phyloP scores from a whole-genome alignment of 352 stramenopile species.

The Pythium aristosporum region DNA sequence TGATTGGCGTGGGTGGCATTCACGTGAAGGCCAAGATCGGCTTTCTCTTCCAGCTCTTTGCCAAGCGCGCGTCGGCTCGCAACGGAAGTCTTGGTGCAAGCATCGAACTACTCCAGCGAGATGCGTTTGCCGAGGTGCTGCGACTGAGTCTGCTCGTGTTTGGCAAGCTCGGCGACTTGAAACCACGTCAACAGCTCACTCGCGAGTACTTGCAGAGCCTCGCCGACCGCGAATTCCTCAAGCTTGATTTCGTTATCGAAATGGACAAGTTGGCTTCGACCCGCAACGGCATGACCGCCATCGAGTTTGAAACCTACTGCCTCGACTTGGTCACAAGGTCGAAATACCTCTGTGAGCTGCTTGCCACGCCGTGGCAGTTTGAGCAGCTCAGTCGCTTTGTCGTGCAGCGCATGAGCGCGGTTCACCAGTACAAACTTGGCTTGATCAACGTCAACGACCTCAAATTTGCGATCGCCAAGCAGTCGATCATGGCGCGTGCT shows the following conservation, averaged over 20 bases:
- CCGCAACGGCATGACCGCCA: constrained; percentile 64
- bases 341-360: constrained; percentile 66
- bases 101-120: constrained; percentile 40
- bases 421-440: constrained; percentile 87
- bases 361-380: constrained; percentile 70
- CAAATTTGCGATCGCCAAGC: constrained; percentile 71
- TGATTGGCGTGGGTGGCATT: constrained; percentile 53
- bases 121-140: constrained; percentile 53
- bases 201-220: constrained; percentile 41
- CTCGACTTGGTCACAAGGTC: constrained; percentile 48
- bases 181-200: constrained; percentile 35
- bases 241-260: constrained; percentile 36
- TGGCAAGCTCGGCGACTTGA: constrained; percentile 56
- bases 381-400: constrained; percentile 82
- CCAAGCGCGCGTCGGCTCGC: constrained; percentile 12
- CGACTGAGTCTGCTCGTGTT: constrained; percentile 53
- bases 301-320: constrained; percentile 79
- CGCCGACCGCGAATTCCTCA: constrained; percentile 65
- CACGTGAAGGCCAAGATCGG: constrained; percentile 59
- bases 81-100: constrained; percentile 13
- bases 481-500: constrained; percentile 46
- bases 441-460: constrained; percentile 88
- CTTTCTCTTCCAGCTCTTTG: constrained; percentile 80
- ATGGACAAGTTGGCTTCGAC: not conserved
- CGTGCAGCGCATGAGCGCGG: constrained; percentile 80